Conservation (phyloP, 129 eudicot species). For the Rutidosis leptorrhynchoides region DNA sequence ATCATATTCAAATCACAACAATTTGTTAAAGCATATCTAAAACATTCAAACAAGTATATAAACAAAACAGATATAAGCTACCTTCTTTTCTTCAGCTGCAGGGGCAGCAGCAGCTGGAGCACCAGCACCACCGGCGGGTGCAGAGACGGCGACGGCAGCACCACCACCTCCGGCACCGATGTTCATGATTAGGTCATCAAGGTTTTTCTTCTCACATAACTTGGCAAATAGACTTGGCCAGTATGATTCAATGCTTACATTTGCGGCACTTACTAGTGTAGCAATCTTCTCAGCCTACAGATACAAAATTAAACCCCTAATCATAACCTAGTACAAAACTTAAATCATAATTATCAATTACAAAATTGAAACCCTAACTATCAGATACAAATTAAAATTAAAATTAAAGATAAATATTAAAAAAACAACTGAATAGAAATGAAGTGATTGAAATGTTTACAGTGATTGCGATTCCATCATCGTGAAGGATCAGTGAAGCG, state of each 20-base stretch:
- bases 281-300: conserved; percentile 66
- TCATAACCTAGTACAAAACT: not conserved
- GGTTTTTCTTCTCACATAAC: conserved; percentile 56
- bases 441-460: conserved; percentile 20
- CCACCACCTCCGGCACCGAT: conserved; percentile 62
- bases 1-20: not conserved
- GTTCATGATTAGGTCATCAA: conserved; percentile 55
- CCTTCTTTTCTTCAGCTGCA: conserved; percentile 70
- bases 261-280: conserved; percentile 54
- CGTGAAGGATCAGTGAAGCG: conserved; percentile 66
- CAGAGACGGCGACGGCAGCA: conserved; percentile 42
- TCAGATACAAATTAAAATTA: no score
- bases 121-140: conserved; percentile 51
- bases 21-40: not conserved
- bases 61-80: not conserved
- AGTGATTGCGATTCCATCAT: conserved; percentile 70
- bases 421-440: not conserved
- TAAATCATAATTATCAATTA: not conserved
- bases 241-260: conserved; percentile 60
- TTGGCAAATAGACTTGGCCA: conserved; percentile 80
- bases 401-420: not conserved
- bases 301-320: not conserved
- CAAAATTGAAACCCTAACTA: not conserved
- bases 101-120: conserved; percentile 45
- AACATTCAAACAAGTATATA: not conserved